Conservation (phyloP, 768 basidiomycete genomes). For the Auricularia auricula-judae region DNA sequence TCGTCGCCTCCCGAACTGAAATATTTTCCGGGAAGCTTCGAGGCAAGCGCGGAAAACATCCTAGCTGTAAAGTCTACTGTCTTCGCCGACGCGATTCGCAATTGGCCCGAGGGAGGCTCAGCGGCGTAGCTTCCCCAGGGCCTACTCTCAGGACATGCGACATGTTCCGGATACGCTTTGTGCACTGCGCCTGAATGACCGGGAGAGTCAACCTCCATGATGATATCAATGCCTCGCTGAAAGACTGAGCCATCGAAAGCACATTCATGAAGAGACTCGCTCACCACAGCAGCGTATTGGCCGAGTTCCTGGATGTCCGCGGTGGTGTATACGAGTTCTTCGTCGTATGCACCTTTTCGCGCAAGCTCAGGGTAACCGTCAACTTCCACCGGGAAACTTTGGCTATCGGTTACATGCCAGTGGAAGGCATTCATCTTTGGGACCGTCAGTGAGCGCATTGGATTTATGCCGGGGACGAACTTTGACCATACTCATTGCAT, state of each 20-base stretch:
- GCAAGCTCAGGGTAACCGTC: conserved; percentile 19
- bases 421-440: conserved; percentile 26
- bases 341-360: conserved; percentile 21
- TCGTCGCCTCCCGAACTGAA: conserved; percentile 28
- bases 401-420: conserved; percentile 23
- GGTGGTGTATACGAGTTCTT: conserved; percentile 15
- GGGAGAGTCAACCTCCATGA: conserved; percentile 28
- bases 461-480: conserved; percentile 5
- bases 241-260: not conserved
- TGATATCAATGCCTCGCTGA: conserved; percentile 26
- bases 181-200: conserved; percentile 26
- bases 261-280: conserved; percentile 2
- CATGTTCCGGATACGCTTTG: conserved; percentile 21
- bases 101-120: conserved; percentile 29
- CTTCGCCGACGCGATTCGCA: conserved; percentile 17
- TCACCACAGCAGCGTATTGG: conserved; percentile 20
- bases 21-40: conserved; percentile 12
- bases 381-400: conserved; percentile 23
- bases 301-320: conserved; percentile 18
- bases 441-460: not conserved
- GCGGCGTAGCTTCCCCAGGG: conserved; percentile 13
- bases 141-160: conserved; percentile 19
- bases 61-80: conserved; percentile 14
- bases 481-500: conserved; percentile 27
- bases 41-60: conserved; percentile 12